These are phyloP conservation scores for Marsdenia floribunda DNA, from an alignment of 257 asterid genomes.

Conservation along the genomic window DNA sequence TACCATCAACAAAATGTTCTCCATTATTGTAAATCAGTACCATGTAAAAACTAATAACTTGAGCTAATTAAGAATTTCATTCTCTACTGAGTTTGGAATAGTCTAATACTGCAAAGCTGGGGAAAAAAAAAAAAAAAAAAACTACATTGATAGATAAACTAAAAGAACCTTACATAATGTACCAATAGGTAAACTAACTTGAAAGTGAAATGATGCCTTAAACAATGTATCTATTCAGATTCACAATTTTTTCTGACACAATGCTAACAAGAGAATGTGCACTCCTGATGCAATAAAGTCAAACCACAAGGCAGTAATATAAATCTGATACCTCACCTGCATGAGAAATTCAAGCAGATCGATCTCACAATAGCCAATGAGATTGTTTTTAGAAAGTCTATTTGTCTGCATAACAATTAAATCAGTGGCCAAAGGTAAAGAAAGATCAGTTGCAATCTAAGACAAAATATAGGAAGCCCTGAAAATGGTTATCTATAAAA, in stretches of 20 bases:
- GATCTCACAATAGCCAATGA: slow-evolving; percentile 83
- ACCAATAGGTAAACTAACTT: neutral
- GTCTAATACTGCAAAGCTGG: neutral
- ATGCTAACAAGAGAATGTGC: neutral
- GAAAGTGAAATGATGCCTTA: neutral
- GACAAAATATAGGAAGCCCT: neutral
- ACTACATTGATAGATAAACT: neutral
- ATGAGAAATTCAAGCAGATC: slow-evolving; percentile 76
- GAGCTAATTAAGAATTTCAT: neutral
- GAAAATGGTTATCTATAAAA: neutral
- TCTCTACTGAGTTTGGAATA: neutral
- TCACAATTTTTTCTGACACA: neutral
- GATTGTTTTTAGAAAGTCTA: slow-evolving; percentile 71
- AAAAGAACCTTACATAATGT: neutral
- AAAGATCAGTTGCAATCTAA: slow-evolving; percentile 4
- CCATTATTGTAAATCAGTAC: neutral
- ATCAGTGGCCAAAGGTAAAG: slow-evolving; percentile 19
- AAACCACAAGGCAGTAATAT: neutral
- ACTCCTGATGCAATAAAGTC: neutral
- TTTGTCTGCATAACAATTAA: slow-evolving; percentile 69
- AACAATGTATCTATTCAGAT: neutral
- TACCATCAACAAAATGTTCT: neutral
- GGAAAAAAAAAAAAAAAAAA: neutral
- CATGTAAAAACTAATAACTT: neutral
- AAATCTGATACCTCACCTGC: slow-evolving; percentile 51